Conservation (phyloP, 352 stramenopile species). For the Globisporangium irregulare region DNA sequence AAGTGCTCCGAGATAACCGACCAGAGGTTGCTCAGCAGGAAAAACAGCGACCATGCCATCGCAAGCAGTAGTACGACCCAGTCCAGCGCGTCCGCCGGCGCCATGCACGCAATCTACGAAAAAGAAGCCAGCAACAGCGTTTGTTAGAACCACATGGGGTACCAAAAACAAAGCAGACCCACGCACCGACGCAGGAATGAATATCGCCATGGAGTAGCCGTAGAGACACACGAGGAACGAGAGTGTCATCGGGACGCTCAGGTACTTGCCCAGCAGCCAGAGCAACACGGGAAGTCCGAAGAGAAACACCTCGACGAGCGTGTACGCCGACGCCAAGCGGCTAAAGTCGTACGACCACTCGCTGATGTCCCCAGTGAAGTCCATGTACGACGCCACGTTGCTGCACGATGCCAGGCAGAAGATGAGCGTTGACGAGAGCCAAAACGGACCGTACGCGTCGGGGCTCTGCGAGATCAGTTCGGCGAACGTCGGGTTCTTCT, state of each 20-base stretch:
- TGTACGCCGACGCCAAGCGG: slow-evolving; percentile 70
- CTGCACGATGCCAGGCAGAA: slow-evolving; percentile 84
- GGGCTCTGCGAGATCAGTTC: slow-evolving; percentile 57
- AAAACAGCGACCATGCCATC: slow-evolving; percentile 86
- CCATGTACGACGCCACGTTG: slow-evolving; percentile 81
- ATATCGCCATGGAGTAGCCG: slow-evolving; percentile 80
- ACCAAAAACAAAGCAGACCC: not conserved
- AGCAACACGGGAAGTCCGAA: slow-evolving; percentile 68
- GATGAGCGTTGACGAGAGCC: slow-evolving; percentile 84
- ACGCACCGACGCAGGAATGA: slow-evolving; percentile 75
- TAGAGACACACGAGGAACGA: slow-evolving; percentile 85
- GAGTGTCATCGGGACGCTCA: slow-evolving; percentile 67
- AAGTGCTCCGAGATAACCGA: slow-evolving; percentile 70
- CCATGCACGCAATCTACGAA: slow-evolving; percentile 71
- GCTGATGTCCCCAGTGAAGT: slow-evolving; percentile 53
- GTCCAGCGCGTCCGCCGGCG: slow-evolving; percentile 66
- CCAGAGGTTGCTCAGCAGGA: slow-evolving; percentile 80
- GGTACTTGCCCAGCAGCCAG: slow-evolving; percentile 81
- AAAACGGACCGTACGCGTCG: slow-evolving; percentile 82
- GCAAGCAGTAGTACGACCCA: slow-evolving; percentile 77
- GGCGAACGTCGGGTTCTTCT: slow-evolving; percentile 80
- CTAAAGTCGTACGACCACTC: slow-evolving; percentile 86
- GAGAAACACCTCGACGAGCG: slow-evolving; percentile 75
- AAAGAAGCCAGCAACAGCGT: not conserved
- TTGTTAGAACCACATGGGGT: not conserved